A percentile compares a stretch with the other conserved stretches of the same genome.
phyloP scores from a whole-genome alignment of 1,284 basidiomycete genomes.

The Microstroma glucosiphilum region DNA sequence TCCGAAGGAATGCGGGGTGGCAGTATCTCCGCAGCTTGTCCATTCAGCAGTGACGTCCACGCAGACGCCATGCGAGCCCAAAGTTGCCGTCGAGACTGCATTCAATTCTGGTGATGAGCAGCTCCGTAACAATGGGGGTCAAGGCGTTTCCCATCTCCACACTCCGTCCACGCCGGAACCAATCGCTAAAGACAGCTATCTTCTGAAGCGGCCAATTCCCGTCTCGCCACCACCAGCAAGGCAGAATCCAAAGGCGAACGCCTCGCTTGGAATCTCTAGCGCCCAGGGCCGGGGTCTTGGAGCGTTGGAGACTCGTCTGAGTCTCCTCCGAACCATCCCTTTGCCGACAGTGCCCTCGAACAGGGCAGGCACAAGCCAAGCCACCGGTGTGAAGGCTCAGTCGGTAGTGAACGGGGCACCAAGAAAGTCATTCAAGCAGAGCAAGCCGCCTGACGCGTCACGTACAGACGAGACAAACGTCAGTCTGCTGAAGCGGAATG shows the following conservation, averaged over 20 bases:
- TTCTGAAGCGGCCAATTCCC: background rate
- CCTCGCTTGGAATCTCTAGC: background rate
- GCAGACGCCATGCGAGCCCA: background rate
- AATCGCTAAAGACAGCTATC: background rate
- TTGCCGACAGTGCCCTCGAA: background rate
- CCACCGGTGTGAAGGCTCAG: background rate
- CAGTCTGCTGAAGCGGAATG: too few relatives aligned
- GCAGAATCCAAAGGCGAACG: background rate
- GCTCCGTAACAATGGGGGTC: too few relatives aligned
- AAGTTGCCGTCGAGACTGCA: background rate
- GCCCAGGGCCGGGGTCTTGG: background rate
- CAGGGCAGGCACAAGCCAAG: background rate
- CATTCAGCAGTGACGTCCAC: background rate
- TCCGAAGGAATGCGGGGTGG: too few relatives aligned
- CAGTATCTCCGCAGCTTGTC: too few relatives aligned
- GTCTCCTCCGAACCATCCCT: background rate
- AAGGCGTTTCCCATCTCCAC: background rate
- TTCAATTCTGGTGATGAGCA: too few relatives aligned
- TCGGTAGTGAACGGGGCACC: background rate
- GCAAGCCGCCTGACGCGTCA: constrained; percentile 18
- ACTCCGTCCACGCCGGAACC: background rate
- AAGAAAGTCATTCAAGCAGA: background rate
- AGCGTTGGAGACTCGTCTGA: background rate
- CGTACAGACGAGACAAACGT: constrained; percentile 18
- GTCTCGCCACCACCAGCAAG: background rate